These are phyloP conservation scores for Sporothrix globosa DNA, from an alignment of 2,329 filamentous ascomycete species.

Conservation along the genomic window DNA sequence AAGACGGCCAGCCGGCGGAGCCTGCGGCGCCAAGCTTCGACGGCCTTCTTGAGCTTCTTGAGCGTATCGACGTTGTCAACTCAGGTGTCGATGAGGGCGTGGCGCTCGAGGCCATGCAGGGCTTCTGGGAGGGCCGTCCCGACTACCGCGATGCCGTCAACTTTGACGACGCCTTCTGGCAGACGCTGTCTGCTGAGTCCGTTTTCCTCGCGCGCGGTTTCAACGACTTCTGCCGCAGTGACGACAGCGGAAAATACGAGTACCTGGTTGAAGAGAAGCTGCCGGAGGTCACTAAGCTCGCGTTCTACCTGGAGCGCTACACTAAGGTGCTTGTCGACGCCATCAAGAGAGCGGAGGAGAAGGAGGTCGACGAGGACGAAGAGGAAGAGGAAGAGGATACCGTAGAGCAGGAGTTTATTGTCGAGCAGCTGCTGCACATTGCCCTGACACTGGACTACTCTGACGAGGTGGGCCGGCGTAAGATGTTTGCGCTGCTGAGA, in stretches of 20 bases:
- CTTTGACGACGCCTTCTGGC: slow-evolving; percentile 78
- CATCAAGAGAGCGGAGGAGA: slow-evolving; percentile 59
- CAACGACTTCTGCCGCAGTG: slow-evolving; percentile 85
- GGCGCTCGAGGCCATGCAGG: slow-evolving; percentile 89
- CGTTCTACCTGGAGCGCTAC: slow-evolving; percentile 82
- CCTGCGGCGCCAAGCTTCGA: slow-evolving; percentile 71
- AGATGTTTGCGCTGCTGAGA: slow-evolving; percentile 91
- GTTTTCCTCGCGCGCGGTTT: slow-evolving; percentile 90
- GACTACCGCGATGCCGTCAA: slow-evolving; percentile 74
- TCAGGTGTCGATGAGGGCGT: slow-evolving; percentile 89
- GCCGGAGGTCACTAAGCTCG: slow-evolving; percentile 89
- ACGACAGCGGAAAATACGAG: slow-evolving; percentile 74
- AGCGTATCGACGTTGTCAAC: slow-evolving; percentile 91
- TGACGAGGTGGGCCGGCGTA: slow-evolving; percentile 92
- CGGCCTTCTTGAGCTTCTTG: slow-evolving; percentile 85
- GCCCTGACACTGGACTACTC: slow-evolving; percentile 91
- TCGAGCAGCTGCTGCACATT: slow-evolving; percentile 93
- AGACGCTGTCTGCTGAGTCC: slow-evolving; percentile 79
- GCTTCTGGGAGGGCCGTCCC: slow-evolving; percentile 92
- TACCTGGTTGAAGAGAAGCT: slow-evolving; percentile 86
- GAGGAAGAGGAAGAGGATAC: slow-evolving; percentile 80
- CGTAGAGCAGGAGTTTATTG: slow-evolving; percentile 90
- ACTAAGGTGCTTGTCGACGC: slow-evolving; percentile 69
- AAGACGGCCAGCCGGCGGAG: slow-evolving; percentile 59
- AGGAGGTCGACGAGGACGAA: slow-evolving; percentile 61